Evolutionary conservation across 352 stramenopile genomes (phyloP).

Genomic region (Globisporangium radiosum): DNA sequence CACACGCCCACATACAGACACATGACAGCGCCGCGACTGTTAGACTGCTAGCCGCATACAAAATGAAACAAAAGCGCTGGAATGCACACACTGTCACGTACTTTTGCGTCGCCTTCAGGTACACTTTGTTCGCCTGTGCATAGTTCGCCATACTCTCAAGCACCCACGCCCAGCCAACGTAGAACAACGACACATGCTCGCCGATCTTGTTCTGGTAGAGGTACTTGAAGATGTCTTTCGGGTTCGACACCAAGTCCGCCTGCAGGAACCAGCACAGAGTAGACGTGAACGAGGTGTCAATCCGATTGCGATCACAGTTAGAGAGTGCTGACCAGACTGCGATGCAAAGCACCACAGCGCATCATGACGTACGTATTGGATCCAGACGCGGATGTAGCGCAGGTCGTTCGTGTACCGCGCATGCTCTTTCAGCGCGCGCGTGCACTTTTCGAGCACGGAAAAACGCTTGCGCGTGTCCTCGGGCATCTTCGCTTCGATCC

Average conservation of each 20-base stretch:
- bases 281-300: too few relatives aligned
- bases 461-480: constrained; percentile 83
- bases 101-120: constrained; percentile 82
- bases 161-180: constrained; percentile 82
- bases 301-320: too few relatives aligned
- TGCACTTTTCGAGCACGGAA: constrained; percentile 63
- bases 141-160: constrained; percentile 78
- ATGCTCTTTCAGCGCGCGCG: constrained; percentile 56
- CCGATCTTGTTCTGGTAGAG: constrained; percentile 85
- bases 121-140: constrained; percentile 80
- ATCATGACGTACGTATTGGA: constrained; percentile 74
- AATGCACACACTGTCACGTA: constrained; percentile 24
- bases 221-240: constrained; percentile 87
- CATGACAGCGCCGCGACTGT: too few relatives aligned
- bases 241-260: constrained; percentile 80
- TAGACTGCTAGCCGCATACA: not conserved
- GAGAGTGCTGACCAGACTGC: not conserved
- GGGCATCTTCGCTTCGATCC: constrained; percentile 75
- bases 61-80: not conserved
- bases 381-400: constrained; percentile 79
- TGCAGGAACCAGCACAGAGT: constrained; percentile 15
- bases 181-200: constrained; percentile 74
- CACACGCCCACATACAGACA: not conserved
- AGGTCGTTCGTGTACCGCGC: constrained; percentile 69
- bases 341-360: not conserved